Percentiles rank a stretch among this genome's conserved stretches.
Conservation (phyloP, 495 filamentous ascomycete genomes). For the Aspergillus diversus region DNA sequence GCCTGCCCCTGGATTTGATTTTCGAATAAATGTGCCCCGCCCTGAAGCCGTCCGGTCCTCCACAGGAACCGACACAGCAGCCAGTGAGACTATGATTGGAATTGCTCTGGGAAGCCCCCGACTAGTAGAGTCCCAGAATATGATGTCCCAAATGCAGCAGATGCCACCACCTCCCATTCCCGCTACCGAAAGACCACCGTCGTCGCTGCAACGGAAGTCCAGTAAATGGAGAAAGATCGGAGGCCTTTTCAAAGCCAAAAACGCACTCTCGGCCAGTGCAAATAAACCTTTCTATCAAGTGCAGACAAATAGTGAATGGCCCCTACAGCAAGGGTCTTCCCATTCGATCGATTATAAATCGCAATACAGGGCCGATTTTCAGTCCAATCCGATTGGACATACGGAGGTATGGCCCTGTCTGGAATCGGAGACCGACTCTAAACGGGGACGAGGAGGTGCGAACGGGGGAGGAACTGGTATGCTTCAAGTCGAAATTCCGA, state of each 20-base stretch:
- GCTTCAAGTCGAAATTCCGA: conserved; percentile 81
- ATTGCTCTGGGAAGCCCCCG: conserved; percentile 59
- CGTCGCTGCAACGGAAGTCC: conserved; percentile 41
- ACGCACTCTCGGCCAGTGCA: conserved; percentile 31
- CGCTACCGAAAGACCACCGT: conserved; percentile 21
- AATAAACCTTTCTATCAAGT: conserved; percentile 32
- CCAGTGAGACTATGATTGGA: conserved; percentile 49
- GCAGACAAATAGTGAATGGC: conserved; percentile 15
- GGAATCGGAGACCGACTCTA: conserved; percentile 22
- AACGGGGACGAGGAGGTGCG: background rate
- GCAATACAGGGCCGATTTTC: conserved; percentile 6
- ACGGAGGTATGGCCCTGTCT: conserved; percentile 41
- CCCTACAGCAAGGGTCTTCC: conserved; percentile 22
- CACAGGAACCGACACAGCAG: conserved; percentile 16
- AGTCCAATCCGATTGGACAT: conserved; percentile 17
- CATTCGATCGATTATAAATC: conserved; percentile 27
- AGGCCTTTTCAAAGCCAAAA: conserved; percentile 53
- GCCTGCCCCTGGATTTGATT: conserved; percentile 38
- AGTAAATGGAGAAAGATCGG: conserved; percentile 64
- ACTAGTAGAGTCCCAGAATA: conserved; percentile 31
- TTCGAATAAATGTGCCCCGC: conserved; percentile 38
- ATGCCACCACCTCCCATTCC: conserved; percentile 21
- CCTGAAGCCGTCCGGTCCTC: conserved; percentile 29
- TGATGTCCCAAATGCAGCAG: conserved; percentile 30
- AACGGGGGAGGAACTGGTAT: conserved; percentile 24